Base-by-base conservation (phyloP, 306 rosid genomes). In the Glycine latifolia region DNA sequence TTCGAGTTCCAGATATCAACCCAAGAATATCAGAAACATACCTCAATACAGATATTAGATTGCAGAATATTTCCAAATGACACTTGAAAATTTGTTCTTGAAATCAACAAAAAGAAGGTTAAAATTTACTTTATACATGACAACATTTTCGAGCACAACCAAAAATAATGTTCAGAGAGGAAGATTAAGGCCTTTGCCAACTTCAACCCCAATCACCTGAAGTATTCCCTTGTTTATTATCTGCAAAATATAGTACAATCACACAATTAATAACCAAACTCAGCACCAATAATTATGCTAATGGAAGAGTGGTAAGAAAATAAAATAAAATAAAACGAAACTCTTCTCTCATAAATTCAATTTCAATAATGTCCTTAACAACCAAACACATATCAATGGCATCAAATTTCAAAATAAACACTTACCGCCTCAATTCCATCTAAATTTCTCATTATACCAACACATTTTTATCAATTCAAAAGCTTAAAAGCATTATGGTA, bases 181-280 rank as follows among this genome's bases (percentile, higher is more conserved):
- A 89, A 92, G 43, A 82, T 96, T 70, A n/a, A 93, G 92, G 67
- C 99, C 98, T 87, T 93, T 96, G 13, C 99, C 99, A 83, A 93
- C 68, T 13, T 96, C 99, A 75, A 96, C 86, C 46, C 99, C 99
- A 76, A 93, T 87, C 81, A 96, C 76, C 71, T 96, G 93, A 44
- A 93, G 92, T 87, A 93, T 92, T 76, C 98, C 97, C 76, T 78
- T 91, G 89, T 90, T 87, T 82, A 96, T 50, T 79, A 89, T 92
- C 98, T 96, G 94, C 72, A 93, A 86, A 83, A 7, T 4, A 81
- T 5, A 69, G 9, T 75, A 56, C 13, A 79, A 58, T 14, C 56
- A 69, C 48, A 5, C 47, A 35, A 26, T 8, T 6, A 33, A 11
- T 61, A 50, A 78, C 70, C 58, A 10, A n/a, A 69, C 15, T 5